These are phyloP conservation scores for Rhodamnia rubescens DNA, from an alignment of 345 rosid genomes.

Conservation along the genomic window DNA sequence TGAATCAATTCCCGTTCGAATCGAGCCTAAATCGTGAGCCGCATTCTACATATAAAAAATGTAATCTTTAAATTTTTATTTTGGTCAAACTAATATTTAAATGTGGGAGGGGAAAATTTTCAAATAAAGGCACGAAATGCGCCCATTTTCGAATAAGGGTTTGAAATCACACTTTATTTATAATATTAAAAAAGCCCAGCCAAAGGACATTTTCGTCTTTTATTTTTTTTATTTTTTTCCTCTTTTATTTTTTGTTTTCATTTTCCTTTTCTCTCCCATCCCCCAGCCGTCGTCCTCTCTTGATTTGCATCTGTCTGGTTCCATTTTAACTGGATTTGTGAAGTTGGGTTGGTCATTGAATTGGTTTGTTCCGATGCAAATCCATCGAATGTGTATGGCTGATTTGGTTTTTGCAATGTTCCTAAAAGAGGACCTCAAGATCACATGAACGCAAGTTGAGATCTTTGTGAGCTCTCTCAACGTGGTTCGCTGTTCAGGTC, in stretches of 20 bases:
- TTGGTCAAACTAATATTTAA: too few relatives aligned
- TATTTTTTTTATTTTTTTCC: too few relatives aligned
- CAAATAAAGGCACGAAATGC: too few relatives aligned
- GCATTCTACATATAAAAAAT: not conserved
- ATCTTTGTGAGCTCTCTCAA: slow-evolving; percentile 50
- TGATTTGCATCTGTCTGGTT: not conserved
- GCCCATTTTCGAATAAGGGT: too few relatives aligned
- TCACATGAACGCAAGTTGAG: slow-evolving; percentile 41
- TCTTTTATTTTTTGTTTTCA: too few relatives aligned
- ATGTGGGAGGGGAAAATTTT: not conserved
- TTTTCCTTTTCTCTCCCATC: too few relatives aligned
- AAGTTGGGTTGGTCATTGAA: not conserved
- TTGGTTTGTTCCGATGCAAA: not conserved
- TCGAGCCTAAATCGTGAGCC: fast-evolving
- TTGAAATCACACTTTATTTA: too few relatives aligned
- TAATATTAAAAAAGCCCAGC: fast-evolving
- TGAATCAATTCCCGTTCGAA: not conserved
- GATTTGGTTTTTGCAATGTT: slow-evolving; percentile 11
- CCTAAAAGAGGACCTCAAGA: slow-evolving; percentile 34
- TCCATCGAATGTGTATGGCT: not conserved
- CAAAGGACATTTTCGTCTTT: too few relatives aligned
- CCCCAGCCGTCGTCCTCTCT: not conserved
- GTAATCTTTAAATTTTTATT: not conserved
- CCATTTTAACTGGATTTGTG: not conserved
- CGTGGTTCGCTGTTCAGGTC: slow-evolving; percentile 53